These are phyloP conservation scores for Monosporascus sp. DNA, from an alignment of 2,329 filamentous ascomycete genomes.

Conservation along the genomic window DNA sequence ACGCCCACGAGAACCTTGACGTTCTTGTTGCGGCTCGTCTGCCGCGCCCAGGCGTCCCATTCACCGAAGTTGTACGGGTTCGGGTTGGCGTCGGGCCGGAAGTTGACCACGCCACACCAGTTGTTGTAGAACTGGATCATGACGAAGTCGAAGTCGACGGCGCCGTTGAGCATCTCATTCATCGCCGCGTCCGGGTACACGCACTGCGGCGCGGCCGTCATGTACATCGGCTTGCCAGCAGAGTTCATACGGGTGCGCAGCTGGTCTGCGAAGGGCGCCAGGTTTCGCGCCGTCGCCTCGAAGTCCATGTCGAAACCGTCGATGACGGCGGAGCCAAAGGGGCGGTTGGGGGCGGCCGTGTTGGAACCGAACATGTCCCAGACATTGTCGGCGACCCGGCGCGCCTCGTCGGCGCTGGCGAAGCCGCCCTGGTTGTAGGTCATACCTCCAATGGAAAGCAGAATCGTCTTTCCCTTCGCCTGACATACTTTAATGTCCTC, in stretches of 20 bases:
- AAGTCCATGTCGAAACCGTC: conserved; percentile 75
- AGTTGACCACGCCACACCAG: conserved; percentile 54
- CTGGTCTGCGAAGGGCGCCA: conserved; percentile 52
- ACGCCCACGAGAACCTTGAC: conserved; percentile 59
- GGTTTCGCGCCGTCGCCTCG: conserved; percentile 53
- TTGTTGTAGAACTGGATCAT: conserved; percentile 65
- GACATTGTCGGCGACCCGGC: conserved; percentile 52
- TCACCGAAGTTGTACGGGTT: conserved; percentile 53
- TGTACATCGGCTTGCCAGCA: conserved; percentile 44
- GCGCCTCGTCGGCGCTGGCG: conserved; percentile 42
- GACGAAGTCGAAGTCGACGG: conserved; percentile 52
- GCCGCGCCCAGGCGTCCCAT: conserved; percentile 61
- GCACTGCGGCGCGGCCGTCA: conserved; percentile 64
- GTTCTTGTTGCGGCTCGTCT: conserved; percentile 49
- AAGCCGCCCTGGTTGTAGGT: conserved; percentile 64
- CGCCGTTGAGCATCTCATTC: conserved; percentile 45
- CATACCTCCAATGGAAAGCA: conserved; percentile 65
- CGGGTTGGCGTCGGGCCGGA: conserved; percentile 33
- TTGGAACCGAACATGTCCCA: conserved; percentile 66
- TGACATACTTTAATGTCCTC: conserved; percentile 55
- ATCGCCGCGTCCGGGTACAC: conserved; percentile 56
- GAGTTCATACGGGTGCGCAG: conserved; percentile 50
- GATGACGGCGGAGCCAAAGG: conserved; percentile 59
- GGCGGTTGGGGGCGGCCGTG: conserved; percentile 44
- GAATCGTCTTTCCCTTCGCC: conserved; percentile 58